Percentiles rank a stretch among this genome's conserved stretches.
These are phyloP conservation scores for Aspergillus nomiae DNA, from an alignment of 2,329 filamentous ascomycete species.

Conservation along the genomic window DNA sequence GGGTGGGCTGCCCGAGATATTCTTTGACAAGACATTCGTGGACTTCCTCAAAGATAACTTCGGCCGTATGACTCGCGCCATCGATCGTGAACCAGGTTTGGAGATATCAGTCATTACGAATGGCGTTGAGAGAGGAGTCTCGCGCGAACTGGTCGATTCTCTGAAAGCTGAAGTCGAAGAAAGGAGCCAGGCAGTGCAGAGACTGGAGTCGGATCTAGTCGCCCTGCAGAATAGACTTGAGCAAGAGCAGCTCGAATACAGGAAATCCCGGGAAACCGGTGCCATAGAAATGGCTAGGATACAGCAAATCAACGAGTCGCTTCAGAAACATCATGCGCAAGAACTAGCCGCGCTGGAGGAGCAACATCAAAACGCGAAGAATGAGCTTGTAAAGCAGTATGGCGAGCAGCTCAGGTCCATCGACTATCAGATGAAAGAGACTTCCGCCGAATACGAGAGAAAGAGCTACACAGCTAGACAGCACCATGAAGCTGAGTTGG, in stretches of 20 bases:
- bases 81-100: conserved; percentile 86
- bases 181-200: conserved; percentile 63
- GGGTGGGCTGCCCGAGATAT: conserved; percentile 72
- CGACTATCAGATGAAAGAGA: conserved; percentile 51
- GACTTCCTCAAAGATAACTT: conserved; percentile 97
- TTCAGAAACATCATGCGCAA: conserved; percentile 70
- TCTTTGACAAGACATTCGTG: conserved; percentile 82
- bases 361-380: conserved; percentile 47
- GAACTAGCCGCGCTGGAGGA: conserved; percentile 61
- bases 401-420: conserved; percentile 51
- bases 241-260: conserved; percentile 74
- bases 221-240: conserved; percentile 59
- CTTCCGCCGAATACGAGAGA: conserved; percentile 42
- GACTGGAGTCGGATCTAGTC: conserved; percentile 58
- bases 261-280: conserved; percentile 62
- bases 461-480: conserved; percentile 40
- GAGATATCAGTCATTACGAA: conserved; percentile 81
- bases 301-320: conserved; percentile 68
- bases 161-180: conserved; percentile 76
- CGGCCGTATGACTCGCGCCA: conserved; percentile 76
- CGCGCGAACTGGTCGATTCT: conserved; percentile 88
- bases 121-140: conserved; percentile 83
- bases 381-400: conserved; percentile 46
- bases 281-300: conserved; percentile 59
- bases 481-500: conserved; percentile 61